Conservation (phyloP, 73 alveolate species). For the Tetrahymena thermophila region DNA sequence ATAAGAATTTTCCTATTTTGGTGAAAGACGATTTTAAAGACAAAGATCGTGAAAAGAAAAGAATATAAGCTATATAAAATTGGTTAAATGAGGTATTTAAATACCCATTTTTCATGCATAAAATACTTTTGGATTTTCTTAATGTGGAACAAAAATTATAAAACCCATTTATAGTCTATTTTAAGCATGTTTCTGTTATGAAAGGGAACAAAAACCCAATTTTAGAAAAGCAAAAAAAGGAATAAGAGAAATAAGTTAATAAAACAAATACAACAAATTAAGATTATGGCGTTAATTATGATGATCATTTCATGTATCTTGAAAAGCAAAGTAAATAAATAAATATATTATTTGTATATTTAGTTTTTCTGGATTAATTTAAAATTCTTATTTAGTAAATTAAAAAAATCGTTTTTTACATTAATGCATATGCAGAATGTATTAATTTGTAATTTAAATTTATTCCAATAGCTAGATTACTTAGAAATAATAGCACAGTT, state of each 20-base stretch:
- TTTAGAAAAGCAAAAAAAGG: neutral
- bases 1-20: neutral
- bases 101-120: neutral
- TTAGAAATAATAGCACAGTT: neutral
- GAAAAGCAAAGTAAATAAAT: neutral
- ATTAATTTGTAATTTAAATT: neutral
- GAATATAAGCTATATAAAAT: neutral
- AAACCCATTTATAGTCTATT: neutral
- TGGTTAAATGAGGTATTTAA: neutral
- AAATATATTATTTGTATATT: too few species aligned
- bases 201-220: neutral
- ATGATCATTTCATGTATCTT: neutral
- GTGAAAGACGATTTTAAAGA: neutral
- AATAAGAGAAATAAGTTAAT: neutral
- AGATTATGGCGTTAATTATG: neutral
- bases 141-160: neutral
- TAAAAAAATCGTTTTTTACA: too few species aligned
- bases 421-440: neutral
- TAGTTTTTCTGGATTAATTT: too few species aligned
- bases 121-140: neutral
- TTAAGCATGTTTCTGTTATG: neutral
- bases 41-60: neutral
- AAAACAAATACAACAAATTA: neutral
- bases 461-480: neutral
- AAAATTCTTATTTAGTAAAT: too few species aligned